These are phyloP conservation scores for Leucaena leucocephala DNA, from an alignment of 306 rosid species.

Conservation along the genomic window DNA sequence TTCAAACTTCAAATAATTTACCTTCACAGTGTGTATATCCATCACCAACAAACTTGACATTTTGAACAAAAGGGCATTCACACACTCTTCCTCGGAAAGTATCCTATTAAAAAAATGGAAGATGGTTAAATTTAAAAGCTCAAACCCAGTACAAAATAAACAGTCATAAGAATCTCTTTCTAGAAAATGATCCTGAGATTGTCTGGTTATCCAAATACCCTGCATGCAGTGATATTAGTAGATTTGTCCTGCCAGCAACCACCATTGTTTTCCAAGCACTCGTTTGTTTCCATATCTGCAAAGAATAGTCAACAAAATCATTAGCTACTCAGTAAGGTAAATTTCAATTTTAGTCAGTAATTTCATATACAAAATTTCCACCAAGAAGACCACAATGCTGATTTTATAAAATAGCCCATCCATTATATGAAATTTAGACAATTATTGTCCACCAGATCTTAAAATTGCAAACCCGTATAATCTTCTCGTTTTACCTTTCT, in stretches of 20 bases:
- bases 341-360: not conserved
- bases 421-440: not conserved
- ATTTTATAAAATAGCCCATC: not conserved
- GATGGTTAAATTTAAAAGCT: conserved; percentile 21
- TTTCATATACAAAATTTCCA: not conserved
- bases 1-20: conserved; percentile 34
- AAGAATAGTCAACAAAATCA: conserved; percentile 23
- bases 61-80: conserved; percentile 63
- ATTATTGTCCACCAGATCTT: not conserved
- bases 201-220: conserved; percentile 53
- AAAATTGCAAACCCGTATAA: not conserved
- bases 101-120: conserved; percentile 50
- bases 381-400: too few relatives aligned
- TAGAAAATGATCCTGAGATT: not conserved
- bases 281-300: conserved; percentile 85
- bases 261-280: conserved; percentile 83
- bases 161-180: conserved; percentile 7
- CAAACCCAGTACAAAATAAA: conserved; percentile 5
- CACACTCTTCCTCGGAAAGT: conserved; percentile 94
- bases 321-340: conserved; percentile 18
- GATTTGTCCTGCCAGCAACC: conserved; percentile 91
- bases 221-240: conserved; percentile 86
- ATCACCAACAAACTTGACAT: conserved; percentile 57
- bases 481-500: not conserved
- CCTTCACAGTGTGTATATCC: conserved; percentile 96